These are phyloP conservation scores for Bacidia rubella DNA, from an alignment of 495 filamentous ascomycete species.

Conservation along the genomic window DNA sequence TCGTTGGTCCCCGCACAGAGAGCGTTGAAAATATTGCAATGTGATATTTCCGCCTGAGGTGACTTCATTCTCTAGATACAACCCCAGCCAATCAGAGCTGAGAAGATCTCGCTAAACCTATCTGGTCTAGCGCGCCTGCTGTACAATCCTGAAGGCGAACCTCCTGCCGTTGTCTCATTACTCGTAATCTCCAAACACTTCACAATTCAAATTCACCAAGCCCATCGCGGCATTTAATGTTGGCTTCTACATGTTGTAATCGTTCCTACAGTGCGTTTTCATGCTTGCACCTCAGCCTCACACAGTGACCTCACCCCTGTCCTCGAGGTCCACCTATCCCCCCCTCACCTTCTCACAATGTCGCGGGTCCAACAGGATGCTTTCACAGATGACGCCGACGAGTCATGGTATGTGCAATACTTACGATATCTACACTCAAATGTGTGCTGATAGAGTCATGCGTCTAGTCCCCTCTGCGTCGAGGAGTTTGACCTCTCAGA, in stretches of 20 bases:
- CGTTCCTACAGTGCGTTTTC: slow-evolving; percentile 5
- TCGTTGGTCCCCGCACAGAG: not conserved
- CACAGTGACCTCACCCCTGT: slow-evolving; percentile 2
- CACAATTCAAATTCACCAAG: not conserved
- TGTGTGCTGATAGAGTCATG: not conserved
- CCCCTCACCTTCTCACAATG: slow-evolving; percentile 13
- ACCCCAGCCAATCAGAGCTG: not conserved
- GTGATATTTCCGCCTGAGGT: not conserved
- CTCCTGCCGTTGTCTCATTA: not conserved
- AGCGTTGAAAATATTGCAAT: not conserved
- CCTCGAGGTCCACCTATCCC: slow-evolving; percentile 12
- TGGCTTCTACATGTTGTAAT: not conserved
- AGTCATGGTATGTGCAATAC: slow-evolving; percentile 54
- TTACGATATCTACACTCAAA: not conserved
- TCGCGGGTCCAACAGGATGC: slow-evolving; percentile 58
- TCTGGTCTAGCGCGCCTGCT: not conserved
- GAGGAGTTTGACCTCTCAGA: slow-evolving; percentile 97
- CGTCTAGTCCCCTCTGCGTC: slow-evolving; percentile 77
- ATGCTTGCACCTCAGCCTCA: slow-evolving; percentile 9
- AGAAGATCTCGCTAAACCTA: not conserved
- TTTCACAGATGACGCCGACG: slow-evolving; percentile 95
- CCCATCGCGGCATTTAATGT: not conserved
- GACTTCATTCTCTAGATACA: not conserved
- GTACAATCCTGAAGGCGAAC: not conserved
- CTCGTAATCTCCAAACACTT: not conserved